phyloP scores from a whole-genome alignment of 169 alveolate genomes.

The Plasmodium gonderi region DNA sequence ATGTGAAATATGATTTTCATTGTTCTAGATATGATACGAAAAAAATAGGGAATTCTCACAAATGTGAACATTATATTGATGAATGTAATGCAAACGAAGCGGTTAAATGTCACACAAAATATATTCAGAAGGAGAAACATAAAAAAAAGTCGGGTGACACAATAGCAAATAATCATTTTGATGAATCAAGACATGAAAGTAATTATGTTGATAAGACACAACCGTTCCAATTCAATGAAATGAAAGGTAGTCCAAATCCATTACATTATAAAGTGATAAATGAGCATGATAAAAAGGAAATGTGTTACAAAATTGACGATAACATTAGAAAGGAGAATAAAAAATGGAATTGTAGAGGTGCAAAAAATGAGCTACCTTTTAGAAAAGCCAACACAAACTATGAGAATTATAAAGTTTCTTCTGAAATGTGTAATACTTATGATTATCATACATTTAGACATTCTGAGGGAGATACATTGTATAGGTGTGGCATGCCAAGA shows the following conservation, averaged over 20 bases:
- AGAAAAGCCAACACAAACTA: conserved; percentile 31
- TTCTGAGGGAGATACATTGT: conserved; percentile 2
- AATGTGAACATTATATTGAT: background rate
- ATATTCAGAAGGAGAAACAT: background rate
- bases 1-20: background rate
- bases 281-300: background rate
- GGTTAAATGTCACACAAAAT: background rate
- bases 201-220: too few relatives aligned
- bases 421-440: background rate
- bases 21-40: background rate
- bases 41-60: background rate
- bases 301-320: background rate
- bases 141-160: background rate
- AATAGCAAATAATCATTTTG: background rate
- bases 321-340: background rate
- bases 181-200: background rate
- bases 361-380: background rate
- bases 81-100: background rate
- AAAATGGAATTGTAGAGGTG: background rate
- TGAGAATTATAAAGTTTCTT: background rate
- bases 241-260: background rate
- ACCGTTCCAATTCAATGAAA: too few relatives aligned
- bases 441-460: background rate
- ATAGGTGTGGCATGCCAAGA: background rate
- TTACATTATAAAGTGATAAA: background rate